These are phyloP conservation scores for Gamsiella multidivaricata DNA, from an alignment of 192 early-diverging fungal genomes.

Conservation along the genomic window DNA sequence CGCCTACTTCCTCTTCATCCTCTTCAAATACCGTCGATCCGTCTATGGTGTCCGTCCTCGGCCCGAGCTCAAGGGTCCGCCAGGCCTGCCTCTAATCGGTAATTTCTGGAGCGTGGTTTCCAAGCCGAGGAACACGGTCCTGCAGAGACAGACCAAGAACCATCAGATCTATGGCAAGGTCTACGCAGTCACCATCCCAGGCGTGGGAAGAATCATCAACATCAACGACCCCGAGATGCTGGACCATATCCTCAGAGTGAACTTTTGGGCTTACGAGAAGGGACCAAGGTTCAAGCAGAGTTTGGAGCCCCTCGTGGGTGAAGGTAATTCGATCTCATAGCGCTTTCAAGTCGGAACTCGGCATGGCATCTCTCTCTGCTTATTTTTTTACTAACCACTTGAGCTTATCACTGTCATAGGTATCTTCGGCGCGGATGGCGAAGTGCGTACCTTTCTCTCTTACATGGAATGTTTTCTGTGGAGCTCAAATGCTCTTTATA, in stretches of 20 bases:
- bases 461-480: not conserved
- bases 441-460: not conserved
- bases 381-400: not conserved
- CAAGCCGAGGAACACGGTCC: not conserved
- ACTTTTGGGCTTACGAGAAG: slow-evolving; percentile 49
- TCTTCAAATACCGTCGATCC: slow-evolving; percentile 39
- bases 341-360: no score
- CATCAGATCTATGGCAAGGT: slow-evolving; percentile 16
- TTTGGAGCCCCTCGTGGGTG: slow-evolving; percentile 17
- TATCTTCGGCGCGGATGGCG: slow-evolving; percentile 41
- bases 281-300: slow-evolving; percentile 8
- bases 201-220: slow-evolving; percentile 19
- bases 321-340: slow-evolving; percentile 24
- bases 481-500: not conserved
- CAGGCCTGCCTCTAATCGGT: slow-evolving; percentile 34
- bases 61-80: slow-evolving; percentile 37
- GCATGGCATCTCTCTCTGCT: not conserved
- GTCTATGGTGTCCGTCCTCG: slow-evolving; percentile 23
- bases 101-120: slow-evolving; percentile 14
- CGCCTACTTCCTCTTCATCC: slow-evolving; percentile 12
- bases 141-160: slow-evolving; percentile 2
- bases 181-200: slow-evolving; percentile 19
- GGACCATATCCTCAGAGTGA: slow-evolving; percentile 26
- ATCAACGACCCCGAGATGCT: slow-evolving; percentile 30
- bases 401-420: slow-evolving; percentile 4